Percentiles rank a stretch among this genome's conserved stretches.
Conservation (phyloP, 768 basidiomycete genomes). For the Ephemerocybe angulata region DNA sequence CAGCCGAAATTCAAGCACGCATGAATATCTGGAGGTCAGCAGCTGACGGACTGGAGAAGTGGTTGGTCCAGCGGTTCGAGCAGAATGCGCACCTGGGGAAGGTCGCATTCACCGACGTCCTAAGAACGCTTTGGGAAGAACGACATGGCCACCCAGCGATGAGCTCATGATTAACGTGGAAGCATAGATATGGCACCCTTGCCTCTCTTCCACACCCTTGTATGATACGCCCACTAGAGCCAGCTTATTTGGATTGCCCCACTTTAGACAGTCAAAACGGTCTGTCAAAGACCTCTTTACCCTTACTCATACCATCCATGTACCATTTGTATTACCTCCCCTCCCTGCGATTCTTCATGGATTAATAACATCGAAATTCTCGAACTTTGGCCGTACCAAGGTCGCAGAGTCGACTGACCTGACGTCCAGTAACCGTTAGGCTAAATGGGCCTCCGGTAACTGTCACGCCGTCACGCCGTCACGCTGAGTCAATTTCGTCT, state of each 20-base stretch:
- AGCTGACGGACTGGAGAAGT: constrained; percentile 79
- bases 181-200: not conserved
- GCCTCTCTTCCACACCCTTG: not conserved
- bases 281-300: not conserved
- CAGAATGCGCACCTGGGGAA: constrained; percentile 90
- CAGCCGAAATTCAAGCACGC: constrained; percentile 87
- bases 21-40: constrained; percentile 77
- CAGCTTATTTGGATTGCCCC: not conserved
- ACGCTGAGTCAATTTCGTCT: not conserved
- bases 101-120: constrained; percentile 84
- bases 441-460: not conserved
- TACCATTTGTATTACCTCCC: not conserved
- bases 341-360: not conserved
- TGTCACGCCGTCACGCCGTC: constrained; percentile 2
- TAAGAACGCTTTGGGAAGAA: constrained; percentile 74
- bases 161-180: not conserved
- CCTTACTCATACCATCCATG: constrained; percentile 4
- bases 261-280: constrained; percentile 3
- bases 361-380: not conserved
- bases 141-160: constrained; percentile 36
- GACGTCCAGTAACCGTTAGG: not conserved
- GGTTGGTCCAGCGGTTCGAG: constrained; percentile 85
- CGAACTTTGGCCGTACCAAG: not conserved
- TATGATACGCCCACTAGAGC: not conserved
- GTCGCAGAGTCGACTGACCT: too few species aligned